Conservation (phyloP, 2,329 filamentous ascomycete species). For the Claviceps maximensis region DNA sequence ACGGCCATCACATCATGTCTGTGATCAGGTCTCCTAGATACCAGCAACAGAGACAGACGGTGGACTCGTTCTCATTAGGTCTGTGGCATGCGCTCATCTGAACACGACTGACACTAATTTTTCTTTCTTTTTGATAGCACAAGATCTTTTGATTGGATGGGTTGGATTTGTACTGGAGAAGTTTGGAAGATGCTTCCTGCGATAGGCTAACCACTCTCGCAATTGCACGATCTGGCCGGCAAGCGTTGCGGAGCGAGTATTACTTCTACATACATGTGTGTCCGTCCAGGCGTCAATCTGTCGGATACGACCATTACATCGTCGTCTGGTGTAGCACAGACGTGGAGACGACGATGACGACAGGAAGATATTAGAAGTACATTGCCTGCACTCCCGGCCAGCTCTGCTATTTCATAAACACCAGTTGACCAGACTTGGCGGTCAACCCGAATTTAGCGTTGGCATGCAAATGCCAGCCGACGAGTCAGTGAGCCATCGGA, state of each 20-base stretch:
- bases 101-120: neutral
- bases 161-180: too few relatives aligned
- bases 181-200: too few relatives aligned
- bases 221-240: neutral
- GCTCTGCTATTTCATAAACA: neutral
- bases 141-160: too few relatives aligned
- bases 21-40: neutral
- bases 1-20: neutral
- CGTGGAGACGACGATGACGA: neutral
- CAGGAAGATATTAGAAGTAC: neutral
- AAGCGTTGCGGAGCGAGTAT: neutral
- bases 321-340: neutral
- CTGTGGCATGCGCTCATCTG: neutral
- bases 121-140: too few relatives aligned
- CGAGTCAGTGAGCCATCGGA: neutral
- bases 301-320: neutral
- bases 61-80: neutral
- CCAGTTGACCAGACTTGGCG: neutral
- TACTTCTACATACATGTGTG: neutral
- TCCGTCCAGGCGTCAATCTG: neutral
- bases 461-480: neutral
- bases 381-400: neutral
- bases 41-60: neutral
- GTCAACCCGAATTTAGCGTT: neutral
- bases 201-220: too few relatives aligned